Evolutionary conservation across 805 yeast species (phyloP).

Genomic region (Ogataea kodamae): DNA sequence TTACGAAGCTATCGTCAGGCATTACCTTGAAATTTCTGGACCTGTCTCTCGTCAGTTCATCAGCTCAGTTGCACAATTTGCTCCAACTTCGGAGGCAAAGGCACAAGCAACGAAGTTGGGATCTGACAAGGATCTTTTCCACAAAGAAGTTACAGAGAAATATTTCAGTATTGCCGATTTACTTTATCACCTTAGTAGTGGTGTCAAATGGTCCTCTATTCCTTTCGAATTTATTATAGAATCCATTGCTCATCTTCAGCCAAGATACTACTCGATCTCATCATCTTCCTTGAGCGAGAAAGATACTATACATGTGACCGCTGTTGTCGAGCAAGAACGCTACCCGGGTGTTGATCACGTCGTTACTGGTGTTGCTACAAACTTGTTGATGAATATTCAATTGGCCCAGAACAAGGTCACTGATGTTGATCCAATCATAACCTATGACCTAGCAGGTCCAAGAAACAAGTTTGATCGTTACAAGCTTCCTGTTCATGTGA

Average conservation of each 20-base stretch:
- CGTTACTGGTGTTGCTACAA: slow-evolving; percentile 89
- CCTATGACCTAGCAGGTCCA: slow-evolving; percentile 83
- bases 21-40: slow-evolving; percentile 88
- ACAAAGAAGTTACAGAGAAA: slow-evolving; percentile 55
- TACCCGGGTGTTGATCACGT: slow-evolving; percentile 33
- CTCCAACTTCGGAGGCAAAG: slow-evolving; percentile 64
- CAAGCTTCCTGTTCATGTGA: slow-evolving; percentile 85
- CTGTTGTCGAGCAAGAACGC: slow-evolving; percentile 76
- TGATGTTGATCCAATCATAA: slow-evolving; percentile 41
- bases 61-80: slow-evolving; percentile 69
- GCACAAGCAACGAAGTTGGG: slow-evolving; percentile 51
- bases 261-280: slow-evolving; percentile 94
- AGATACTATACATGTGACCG: slow-evolving; percentile 75
- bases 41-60: slow-evolving; percentile 88
- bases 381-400: slow-evolving; percentile 73
- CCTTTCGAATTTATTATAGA: slow-evolving; percentile 87
- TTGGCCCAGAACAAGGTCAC: slow-evolving; percentile 49
- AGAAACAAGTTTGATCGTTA: slow-evolving; percentile 49
- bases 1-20: slow-evolving; percentile 79
- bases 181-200: slow-evolving; percentile 56
- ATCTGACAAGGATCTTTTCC: slow-evolving; percentile 66
- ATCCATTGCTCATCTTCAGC: slow-evolving; percentile 75
- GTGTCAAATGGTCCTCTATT: slow-evolving; percentile 64
- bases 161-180: slow-evolving; percentile 76
- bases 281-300: slow-evolving; percentile 81